Base-by-base conservation (phyloP, 164 flowering plant genomes). In the Kingdonia uniflora region DNA sequence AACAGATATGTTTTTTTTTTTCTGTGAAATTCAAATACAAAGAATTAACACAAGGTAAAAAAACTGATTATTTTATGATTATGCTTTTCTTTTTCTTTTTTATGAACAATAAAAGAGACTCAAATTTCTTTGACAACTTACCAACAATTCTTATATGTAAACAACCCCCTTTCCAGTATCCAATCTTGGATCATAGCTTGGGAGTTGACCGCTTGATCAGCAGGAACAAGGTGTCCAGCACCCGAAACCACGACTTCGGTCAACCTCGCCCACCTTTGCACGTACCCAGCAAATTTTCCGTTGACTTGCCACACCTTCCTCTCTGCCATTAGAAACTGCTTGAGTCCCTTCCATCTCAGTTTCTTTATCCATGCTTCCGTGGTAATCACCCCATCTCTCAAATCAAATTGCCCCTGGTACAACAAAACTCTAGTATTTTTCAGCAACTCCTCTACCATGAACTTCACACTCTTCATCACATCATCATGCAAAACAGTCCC, bases 141-240 rank as follows among this genome's bases (percentile, higher is more conserved):
- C 8, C 8, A 8, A 29, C 35, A 29, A 29, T 8, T 3, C 6
- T 29, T 61, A 23, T 49, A 53, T 2, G 41, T 72, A 66, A 80
- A 85, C 61, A 65, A 21, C 1, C 81, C 95, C 55, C 54, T 81
- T 35, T 75, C 76, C 55, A 83, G 41, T 48, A 85, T 75, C 97
- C 95, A 85, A 56, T 81, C 82, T 64, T 85, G 82, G 1, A 85
- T 88, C 95, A 88, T 83, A 13, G 70, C 73, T 60, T 72, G 87
- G 49, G 95, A 77, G 57, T 66, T 78, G 69, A 85, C 21, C 7
- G 76, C 55, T 62, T 89, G 87, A 49, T 89, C 92, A 52, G 82
- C 53, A 45, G 92, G 90, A 52, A 79, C 82, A n/a, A 84, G 72
- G 70, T 85, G 95, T 14, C 90, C 95, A 16, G 90, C 95, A 6